Base-by-base conservation (phyloP, 768 basidiomycete species). In the Cubamyces lactineus region DNA sequence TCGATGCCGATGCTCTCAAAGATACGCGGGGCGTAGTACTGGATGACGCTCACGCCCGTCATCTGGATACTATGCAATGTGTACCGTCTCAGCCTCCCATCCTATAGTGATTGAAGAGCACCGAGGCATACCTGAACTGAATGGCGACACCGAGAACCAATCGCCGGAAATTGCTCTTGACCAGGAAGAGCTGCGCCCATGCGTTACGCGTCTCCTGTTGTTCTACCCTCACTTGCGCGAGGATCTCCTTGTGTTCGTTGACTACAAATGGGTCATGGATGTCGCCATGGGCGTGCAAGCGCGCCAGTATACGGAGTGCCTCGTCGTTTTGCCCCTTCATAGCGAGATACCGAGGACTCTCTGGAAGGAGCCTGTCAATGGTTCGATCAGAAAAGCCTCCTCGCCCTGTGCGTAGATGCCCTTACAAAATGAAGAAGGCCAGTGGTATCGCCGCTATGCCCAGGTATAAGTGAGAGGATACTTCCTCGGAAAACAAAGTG, bases 11-110 rank as follows among this genome's bases (percentile, higher is more conserved):
- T 59, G n/a, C 51, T 53, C 38, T 61, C 61, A 24, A 66, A 62
- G 46, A 68, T 70, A 39, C 66, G 70, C 53, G 60, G 64, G 5
- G 55, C 63, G 60, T 69, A 69, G 57, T 62, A 69, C 52, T 69
- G 68, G 47, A 86, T 83, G 41, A 80, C 82, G 52, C 56, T 84
- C 78, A 71, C 80, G 70, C 81, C 84, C 9, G 85, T 86, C 82
- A 85, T 84, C 65, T 86, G 85, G 9, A 84, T 82, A 8, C 68
- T 85, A 81, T 1, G 82, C 71, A 43, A 81, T 79, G 62, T 75
- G 76, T 41, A 72, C 77, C 56, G 57, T 61, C 76, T 78, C 6
- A 34, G 9, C 11, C 9, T 11, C 34, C 41, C 71, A 77, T 53
- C 51, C 67, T 63, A 38, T 65, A 53, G 38, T 68, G 46, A 11